Base-by-base conservation (phyloP, 257 asterid species). In the Solanum chilense region DNA sequence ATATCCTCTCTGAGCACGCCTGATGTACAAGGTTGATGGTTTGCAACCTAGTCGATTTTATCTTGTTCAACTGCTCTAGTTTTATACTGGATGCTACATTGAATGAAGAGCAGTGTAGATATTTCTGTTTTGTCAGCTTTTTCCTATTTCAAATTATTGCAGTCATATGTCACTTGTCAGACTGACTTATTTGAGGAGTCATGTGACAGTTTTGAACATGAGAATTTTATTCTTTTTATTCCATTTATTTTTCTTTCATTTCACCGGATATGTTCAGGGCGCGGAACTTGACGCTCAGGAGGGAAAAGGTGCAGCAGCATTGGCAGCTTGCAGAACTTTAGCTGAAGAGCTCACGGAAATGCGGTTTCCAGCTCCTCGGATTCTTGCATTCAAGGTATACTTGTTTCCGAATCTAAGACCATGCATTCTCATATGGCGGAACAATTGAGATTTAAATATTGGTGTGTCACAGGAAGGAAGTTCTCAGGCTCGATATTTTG, bases 331-430 rank as follows among this genome's bases (percentile, higher is more conserved):
- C 91, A 91, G 99, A 90, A 96, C 99, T 84, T 92, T 97, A 92
- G 98, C 99, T 88, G 99, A 97, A 91, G 99, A 97, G 94, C 96
- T 97, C 82, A 93, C 98, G 1, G 99, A 95, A 91, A 80, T 92
- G 92, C 95, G 99, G 82, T 97, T 97, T 90, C 99, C 99, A 85
- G 99, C 99, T 89, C 99, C 99, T 73, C 91, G 99, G 77, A 97
- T 97, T 91, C 98, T 96, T 91, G 98, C 99, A 73, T 97, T 97
- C 91, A 97, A 95, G 98, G 99, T 94, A 90, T 82, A 29, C 70
- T 1, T n/a, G 44, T 84, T 41, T 44, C 33, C 64, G n/a, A 73
- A 27, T 83, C 66, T 68, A 74, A 74, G 70, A 78, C 25, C 1
- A 21, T 49, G 29, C 44, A 29, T 86, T 86, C 81, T 86, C 66